phyloP scores from a whole-genome alignment of 2,329 filamentous ascomycete species.

The Fusarium verticillioides region DNA sequence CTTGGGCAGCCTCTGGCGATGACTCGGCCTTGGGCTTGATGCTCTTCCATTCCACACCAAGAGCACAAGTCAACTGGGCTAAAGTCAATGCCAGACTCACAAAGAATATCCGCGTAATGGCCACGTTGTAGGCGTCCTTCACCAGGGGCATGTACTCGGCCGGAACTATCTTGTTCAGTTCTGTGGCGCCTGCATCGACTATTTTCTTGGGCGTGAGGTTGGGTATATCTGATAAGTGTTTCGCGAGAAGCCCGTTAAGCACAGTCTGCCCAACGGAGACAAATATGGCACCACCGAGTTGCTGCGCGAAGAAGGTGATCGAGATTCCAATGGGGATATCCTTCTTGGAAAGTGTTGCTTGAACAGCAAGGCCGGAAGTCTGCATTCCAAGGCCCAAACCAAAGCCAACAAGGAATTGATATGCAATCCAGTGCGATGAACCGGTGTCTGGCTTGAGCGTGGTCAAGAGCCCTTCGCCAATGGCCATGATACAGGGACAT shows the following conservation, averaged over 20 bases:
- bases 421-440: conserved; percentile 67
- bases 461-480: conserved; percentile 67
- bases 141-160: conserved; percentile 63
- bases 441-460: conserved; percentile 61
- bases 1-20: background rate
- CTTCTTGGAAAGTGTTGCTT: conserved; percentile 62
- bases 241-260: conserved; percentile 59
- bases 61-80: conserved; percentile 65
- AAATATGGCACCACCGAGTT: conserved; percentile 68
- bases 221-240: conserved; percentile 53
- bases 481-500: conserved; percentile 60
- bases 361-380: conserved; percentile 65
- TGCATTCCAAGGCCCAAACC: conserved; percentile 70
- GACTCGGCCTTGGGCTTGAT: conserved; percentile 64
- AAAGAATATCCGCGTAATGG: conserved; percentile 71
- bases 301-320: conserved; percentile 68
- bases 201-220: conserved; percentile 57
- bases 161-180: conserved; percentile 65
- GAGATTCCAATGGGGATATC: conserved; percentile 67
- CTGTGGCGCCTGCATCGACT: conserved; percentile 65
- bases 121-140: conserved; percentile 71
- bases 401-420: conserved; percentile 68
- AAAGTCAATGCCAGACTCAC: conserved; percentile 67
- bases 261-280: conserved; percentile 67
- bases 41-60: conserved; percentile 73